Evolutionary conservation across 2,329 filamentous ascomycete genomes (phyloP).

Genomic region (Ophiostoma australiae): DNA sequence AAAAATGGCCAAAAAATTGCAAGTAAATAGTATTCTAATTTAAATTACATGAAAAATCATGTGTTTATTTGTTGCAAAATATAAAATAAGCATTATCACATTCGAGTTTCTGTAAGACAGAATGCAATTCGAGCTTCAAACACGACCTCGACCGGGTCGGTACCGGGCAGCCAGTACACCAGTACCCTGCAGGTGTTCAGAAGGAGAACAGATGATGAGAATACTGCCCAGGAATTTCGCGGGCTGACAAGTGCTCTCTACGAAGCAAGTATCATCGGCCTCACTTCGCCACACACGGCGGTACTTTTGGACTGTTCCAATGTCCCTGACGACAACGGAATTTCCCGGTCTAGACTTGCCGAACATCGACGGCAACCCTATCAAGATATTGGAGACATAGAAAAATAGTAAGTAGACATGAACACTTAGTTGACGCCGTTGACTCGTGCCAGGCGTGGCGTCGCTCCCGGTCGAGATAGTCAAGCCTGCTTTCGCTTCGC

Average conservation of each 20-base stretch:
- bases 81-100: neutral
- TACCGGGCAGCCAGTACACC: neutral
- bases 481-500: neutral
- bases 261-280: neutral
- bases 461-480: neutral
- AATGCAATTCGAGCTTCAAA: neutral
- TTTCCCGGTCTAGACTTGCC: neutral
- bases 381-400: too few relatives aligned
- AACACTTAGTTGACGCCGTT: neutral
- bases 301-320: neutral
- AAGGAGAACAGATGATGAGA: neutral
- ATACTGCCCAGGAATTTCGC: neutral
- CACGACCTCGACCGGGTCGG: neutral
- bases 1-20: too few relatives aligned
- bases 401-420: neutral
- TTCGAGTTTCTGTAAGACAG: neutral
- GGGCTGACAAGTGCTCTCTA: neutral
- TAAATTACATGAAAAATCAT: too few relatives aligned
- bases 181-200: neutral
- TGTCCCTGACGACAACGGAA: neutral
- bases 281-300: neutral
- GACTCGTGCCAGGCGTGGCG: neutral
- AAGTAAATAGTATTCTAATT: too few relatives aligned
- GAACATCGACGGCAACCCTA: neutral
- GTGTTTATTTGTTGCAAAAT: neutral